Base-by-base conservation (phyloP, 441 rosid species). In the Brassica balearica region DNA sequence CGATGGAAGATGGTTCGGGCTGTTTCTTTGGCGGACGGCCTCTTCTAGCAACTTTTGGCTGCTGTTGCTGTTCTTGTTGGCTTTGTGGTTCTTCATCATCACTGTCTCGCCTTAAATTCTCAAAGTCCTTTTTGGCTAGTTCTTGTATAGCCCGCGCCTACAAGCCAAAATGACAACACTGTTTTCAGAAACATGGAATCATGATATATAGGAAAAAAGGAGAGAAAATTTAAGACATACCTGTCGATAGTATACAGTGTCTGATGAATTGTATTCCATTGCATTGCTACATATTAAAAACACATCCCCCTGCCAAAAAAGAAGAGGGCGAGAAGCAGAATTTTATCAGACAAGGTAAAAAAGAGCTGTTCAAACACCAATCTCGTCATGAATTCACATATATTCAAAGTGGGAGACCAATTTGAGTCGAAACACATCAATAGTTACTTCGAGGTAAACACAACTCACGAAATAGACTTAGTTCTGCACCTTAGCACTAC, bases 11-110 rank as follows among this genome's bases (percentile, higher is more conserved):
- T 55, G 81, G 87, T 66, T 87, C 92, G 61, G 79, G 75, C 61
- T 85, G 46, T 80, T 88, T 93, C 79, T 89, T 93, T 70, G 96
- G 96, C 29, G 98, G 98, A 56, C 98, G 82, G 53, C 98, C 98
- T 85, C 98, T 87, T 83, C 87, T 88, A 5, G 73, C 89, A 20
- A 87, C 83, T 73, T 88, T 90, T 8, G 80, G 87, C 60, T 82
- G 86, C 25, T 71, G 80, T 48, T 25, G 27, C 27, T 25, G 27
- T 3, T 80, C 85, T 63, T 80, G 85, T 71, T 84, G 87, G 63
- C 23, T 73, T 63, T 53, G 75, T 14, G 87, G 87, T 80, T 88
- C 94, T 80, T 89, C 86, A 64, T 87, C 90, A 58, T 92, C 97
- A 68, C 93, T 89, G 34, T 90, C 96, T 84, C 84, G 95, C 80